Evolutionary conservation across 2,329 filamentous ascomycete species (phyloP).

Genomic region (Penicillium sp.): DNA sequence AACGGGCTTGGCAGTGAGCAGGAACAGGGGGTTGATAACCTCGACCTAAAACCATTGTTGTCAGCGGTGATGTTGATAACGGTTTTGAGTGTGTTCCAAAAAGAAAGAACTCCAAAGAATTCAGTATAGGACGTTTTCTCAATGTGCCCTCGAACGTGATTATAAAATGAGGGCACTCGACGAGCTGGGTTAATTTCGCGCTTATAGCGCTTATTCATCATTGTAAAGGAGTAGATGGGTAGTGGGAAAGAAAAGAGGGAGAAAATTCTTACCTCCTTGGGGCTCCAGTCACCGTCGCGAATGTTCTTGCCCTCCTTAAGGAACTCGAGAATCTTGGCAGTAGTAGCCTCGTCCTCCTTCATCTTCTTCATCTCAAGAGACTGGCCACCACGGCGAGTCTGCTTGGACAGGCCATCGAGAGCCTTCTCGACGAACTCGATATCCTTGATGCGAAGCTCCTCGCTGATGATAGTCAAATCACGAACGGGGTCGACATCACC

Average conservation of each 20-base stretch:
- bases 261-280: slow-evolving; percentile 74
- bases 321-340: slow-evolving; percentile 80
- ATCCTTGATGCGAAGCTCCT: slow-evolving; percentile 95
- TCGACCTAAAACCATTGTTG: slow-evolving; percentile 64
- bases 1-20: slow-evolving; percentile 92
- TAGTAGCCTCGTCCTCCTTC: slow-evolving; percentile 86
- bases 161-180: slow-evolving; percentile 75
- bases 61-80: slow-evolving; percentile 18
- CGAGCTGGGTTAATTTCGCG: slow-evolving; percentile 98
- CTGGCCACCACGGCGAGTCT: slow-evolving; percentile 89
- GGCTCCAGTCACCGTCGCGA: slow-evolving; percentile 79
- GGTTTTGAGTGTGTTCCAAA: slow-evolving; percentile 15
- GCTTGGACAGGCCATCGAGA: slow-evolving; percentile 85
- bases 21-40: slow-evolving; percentile 92
- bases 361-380: slow-evolving; percentile 97
- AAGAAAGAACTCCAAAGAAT: slow-evolving; percentile 47
- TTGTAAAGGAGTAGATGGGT: slow-evolving; percentile 41
- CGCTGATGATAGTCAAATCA: slow-evolving; percentile 93
- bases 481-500: slow-evolving; percentile 93
- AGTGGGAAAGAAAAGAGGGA: slow-evolving; percentile 20
- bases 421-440: slow-evolving; percentile 98
- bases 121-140: slow-evolving; percentile 71
- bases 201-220: slow-evolving; percentile 97
- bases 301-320: slow-evolving; percentile 89
- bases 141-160: slow-evolving; percentile 71